These are phyloP conservation scores for Stemphylium lycopersici DNA, from an alignment of 2,329 filamentous ascomycete species.

Conservation along the genomic window DNA sequence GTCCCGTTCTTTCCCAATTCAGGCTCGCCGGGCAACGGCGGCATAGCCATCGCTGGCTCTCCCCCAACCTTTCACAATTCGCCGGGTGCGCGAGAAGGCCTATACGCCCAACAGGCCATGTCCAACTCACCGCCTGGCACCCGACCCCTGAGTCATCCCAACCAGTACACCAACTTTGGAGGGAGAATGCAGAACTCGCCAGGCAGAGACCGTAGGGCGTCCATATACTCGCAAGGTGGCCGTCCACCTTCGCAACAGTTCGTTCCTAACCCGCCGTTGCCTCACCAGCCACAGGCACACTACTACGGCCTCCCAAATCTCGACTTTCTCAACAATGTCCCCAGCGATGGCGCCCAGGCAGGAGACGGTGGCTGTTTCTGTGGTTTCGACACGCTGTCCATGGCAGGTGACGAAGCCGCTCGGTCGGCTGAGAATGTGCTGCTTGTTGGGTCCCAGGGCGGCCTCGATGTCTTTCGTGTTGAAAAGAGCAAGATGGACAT, in stretches of 20 bases:
- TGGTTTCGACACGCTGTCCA: constrained; percentile 74
- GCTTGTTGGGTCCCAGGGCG: constrained; percentile 79
- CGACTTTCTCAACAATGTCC: constrained; percentile 62
- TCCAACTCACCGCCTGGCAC: constrained; percentile 46
- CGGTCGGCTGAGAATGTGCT: constrained; percentile 66
- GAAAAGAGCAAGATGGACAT: constrained; percentile 74
- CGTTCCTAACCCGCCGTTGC: constrained; percentile 66
- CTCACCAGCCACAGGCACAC: constrained; percentile 77
- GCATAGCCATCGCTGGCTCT: constrained; percentile 54
- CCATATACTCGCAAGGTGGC: constrained; percentile 58
- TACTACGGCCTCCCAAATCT: constrained; percentile 78
- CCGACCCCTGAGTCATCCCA: constrained; percentile 55
- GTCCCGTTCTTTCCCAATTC: constrained; percentile 51
- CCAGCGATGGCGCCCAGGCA: constrained; percentile 61
- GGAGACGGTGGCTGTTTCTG: constrained; percentile 78
- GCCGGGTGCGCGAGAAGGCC: constrained; percentile 36
- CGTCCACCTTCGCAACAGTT: constrained; percentile 54
- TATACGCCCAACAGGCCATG: constrained; percentile 49
- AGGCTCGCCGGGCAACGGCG: constrained; percentile 46
- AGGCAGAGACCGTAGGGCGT: constrained; percentile 54
- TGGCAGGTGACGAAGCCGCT: constrained; percentile 53
- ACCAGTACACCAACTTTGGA: constrained; percentile 52
- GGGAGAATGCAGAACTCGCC: constrained; percentile 44
- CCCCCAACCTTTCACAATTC: constrained; percentile 50
- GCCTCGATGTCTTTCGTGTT: constrained; percentile 75